Evolutionary conservation across 371 early-diverging fungal genomes (phyloP).

Genomic region (Syncephalastrum contaminatum): DNA sequence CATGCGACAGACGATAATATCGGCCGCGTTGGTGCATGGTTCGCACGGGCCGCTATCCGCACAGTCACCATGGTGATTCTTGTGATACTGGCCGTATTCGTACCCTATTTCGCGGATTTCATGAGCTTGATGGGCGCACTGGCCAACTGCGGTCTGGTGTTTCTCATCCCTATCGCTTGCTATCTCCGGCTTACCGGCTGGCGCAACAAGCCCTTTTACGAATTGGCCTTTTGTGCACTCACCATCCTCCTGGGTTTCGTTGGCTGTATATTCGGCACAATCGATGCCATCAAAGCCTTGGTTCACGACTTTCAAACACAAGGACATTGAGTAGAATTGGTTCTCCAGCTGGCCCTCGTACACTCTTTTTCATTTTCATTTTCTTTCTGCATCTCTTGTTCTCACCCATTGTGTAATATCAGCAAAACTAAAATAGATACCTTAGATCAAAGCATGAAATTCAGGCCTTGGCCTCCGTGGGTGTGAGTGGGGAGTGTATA

Average conservation of each 20-base stretch:
- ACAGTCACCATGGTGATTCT: conserved; percentile 39
- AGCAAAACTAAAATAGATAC: too few species aligned
- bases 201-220: conserved; percentile 29
- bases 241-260: conserved; percentile 55
- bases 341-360: too few species aligned
- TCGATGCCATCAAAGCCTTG: conserved; percentile 48
- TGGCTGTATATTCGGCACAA: conserved; percentile 61
- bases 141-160: conserved; percentile 58
- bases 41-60: conserved; percentile 44
- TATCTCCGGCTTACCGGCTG: conserved; percentile 57
- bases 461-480: too few species aligned
- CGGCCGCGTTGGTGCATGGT: conserved; percentile 33
- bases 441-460: too few species aligned
- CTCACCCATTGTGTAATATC: too few species aligned
- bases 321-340: too few species aligned
- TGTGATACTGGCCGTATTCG: conserved; percentile 42
- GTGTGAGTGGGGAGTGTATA: too few species aligned
- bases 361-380: too few species aligned
- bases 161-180: conserved; percentile 57
- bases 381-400: too few species aligned
- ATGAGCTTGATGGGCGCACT: conserved; percentile 68
- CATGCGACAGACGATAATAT: conserved; percentile 21
- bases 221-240: conserved; percentile 43
- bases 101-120: conserved; percentile 66
- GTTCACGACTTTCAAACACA: conserved; percentile 29